Evolutionary conservation across 208 protist species (phyloP).

Genomic region (Jaenimonas drosophilae): DNA sequence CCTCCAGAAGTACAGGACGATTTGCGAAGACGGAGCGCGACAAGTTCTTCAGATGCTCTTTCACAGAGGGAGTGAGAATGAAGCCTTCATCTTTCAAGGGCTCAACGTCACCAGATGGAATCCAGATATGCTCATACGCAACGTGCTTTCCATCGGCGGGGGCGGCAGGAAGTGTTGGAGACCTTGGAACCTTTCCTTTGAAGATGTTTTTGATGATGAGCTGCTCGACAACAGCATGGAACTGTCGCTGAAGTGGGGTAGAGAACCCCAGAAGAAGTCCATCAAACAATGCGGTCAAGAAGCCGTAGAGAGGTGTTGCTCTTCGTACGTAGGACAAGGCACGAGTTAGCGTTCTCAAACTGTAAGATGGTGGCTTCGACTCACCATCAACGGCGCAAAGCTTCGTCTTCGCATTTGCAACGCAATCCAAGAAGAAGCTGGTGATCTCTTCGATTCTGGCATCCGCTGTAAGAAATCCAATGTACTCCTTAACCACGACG

Average conservation of each 20-base stretch:
- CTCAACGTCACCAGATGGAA: slow-evolving; percentile 57
- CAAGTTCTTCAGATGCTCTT: slow-evolving; percentile 91
- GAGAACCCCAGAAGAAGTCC: slow-evolving; percentile 95
- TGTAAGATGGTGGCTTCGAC: slow-evolving; percentile 94
- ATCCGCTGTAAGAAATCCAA: slow-evolving; percentile 69
- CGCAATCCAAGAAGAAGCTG: slow-evolving; percentile 92
- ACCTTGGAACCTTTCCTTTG: slow-evolving; percentile 50
- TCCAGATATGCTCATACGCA: slow-evolving; percentile 94
- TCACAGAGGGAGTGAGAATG: slow-evolving; percentile 95
- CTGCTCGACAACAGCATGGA: slow-evolving; percentile 76
- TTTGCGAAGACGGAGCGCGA: slow-evolving; percentile 92
- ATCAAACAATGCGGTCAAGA: slow-evolving; percentile 93
- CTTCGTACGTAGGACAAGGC: slow-evolving; percentile 92
- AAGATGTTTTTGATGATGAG: slow-evolving; percentile 88
- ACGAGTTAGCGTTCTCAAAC: slow-evolving; percentile 95
- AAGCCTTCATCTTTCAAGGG: slow-evolving; percentile 73
- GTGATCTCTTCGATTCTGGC: slow-evolving; percentile 90
- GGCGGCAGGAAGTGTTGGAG: slow-evolving; percentile 34
- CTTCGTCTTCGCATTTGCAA: slow-evolving; percentile 68
- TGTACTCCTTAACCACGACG: slow-evolving; percentile 88
- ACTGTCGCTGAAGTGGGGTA: slow-evolving; percentile 90
- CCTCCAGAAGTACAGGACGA: slow-evolving; percentile 98
- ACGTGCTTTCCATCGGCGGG: slow-evolving; percentile 39
- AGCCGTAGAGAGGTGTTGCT: slow-evolving; percentile 89
- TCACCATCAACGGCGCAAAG: slow-evolving; percentile 89